phyloP scores from a whole-genome alignment of 345 rosid species.

The Eucalyptus curtisii region DNA sequence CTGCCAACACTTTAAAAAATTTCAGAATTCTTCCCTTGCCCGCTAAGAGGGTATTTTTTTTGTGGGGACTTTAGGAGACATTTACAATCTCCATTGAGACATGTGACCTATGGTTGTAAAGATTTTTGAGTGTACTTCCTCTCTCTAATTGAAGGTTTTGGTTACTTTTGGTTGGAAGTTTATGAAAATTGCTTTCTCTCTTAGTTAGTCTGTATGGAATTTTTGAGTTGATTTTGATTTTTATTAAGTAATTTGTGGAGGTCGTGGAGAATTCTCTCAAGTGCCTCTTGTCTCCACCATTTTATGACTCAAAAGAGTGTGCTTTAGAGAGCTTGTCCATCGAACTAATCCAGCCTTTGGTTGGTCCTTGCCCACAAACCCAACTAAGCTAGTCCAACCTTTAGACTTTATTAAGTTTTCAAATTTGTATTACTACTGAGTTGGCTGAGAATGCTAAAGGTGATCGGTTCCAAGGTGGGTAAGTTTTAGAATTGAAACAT shows the following conservation, averaged over 20 bases:
- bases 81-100: background rate
- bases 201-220: background rate
- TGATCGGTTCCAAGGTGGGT: too few relatives aligned
- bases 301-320: background rate
- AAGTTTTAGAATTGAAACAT: too few relatives aligned
- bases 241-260: background rate
- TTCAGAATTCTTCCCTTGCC: background rate
- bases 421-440: background rate
- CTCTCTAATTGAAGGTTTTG: background rate
- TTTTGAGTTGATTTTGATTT: background rate
- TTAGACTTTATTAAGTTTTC: background rate
- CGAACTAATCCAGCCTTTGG: background rate
- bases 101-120: background rate
- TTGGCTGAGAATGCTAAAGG: background rate
- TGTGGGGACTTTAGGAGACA: background rate
- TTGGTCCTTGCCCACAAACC: background rate
- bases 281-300: background rate
- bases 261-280: background rate
- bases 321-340: background rate
- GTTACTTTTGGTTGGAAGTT: background rate
- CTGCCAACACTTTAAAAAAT: background rate
- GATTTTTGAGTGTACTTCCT: background rate
- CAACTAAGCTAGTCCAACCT: background rate
- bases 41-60: background rate
- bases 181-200: background rate